Percentiles rank a stretch among this genome's conserved stretches.
These are phyloP conservation scores for Euphorbia corollata DNA, from an alignment of 441 rosid genomes.

Conservation along the genomic window DNA sequence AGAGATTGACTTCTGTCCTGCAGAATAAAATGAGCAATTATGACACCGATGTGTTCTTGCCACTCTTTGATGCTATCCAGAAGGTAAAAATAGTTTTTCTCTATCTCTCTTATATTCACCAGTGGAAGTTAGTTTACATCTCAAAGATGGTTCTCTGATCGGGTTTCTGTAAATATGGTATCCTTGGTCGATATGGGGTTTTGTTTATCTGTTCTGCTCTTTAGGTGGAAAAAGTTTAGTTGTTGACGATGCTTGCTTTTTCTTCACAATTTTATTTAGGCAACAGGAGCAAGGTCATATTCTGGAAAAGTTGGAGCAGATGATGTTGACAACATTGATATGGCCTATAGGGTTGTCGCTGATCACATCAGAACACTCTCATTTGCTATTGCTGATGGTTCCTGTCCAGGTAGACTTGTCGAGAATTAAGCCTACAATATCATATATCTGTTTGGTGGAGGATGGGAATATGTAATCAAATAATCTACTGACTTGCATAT, in stretches of 20 bases:
- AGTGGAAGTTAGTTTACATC: neutral
- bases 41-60: constrained; percentile 92
- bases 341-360: constrained; percentile 98
- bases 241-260: neutral
- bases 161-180: neutral
- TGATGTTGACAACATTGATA: constrained; percentile 75
- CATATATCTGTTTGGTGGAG: neutral
- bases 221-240: neutral
- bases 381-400: constrained; percentile 97
- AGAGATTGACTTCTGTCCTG: constrained; percentile 82
- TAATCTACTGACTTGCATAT: neutral
- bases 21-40: constrained; percentile 98
- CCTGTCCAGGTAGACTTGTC: constrained; percentile 72
- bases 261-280: constrained; percentile 31
- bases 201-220: neutral
- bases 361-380: constrained; percentile 95
- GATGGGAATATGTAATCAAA: constrained; percentile 2
- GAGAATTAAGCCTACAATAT: neutral
- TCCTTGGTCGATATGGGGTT: neutral
- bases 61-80: constrained; percentile 83
- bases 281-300: constrained; percentile 78
- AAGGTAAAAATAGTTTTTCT: constrained; percentile 37
- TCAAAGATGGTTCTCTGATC: neutral
- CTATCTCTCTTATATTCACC: neutral
- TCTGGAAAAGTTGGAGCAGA: constrained; percentile 90